These are phyloP conservation scores for Parachaetomium inaequale DNA, from an alignment of 495 filamentous ascomycete species.

Conservation along the genomic window DNA sequence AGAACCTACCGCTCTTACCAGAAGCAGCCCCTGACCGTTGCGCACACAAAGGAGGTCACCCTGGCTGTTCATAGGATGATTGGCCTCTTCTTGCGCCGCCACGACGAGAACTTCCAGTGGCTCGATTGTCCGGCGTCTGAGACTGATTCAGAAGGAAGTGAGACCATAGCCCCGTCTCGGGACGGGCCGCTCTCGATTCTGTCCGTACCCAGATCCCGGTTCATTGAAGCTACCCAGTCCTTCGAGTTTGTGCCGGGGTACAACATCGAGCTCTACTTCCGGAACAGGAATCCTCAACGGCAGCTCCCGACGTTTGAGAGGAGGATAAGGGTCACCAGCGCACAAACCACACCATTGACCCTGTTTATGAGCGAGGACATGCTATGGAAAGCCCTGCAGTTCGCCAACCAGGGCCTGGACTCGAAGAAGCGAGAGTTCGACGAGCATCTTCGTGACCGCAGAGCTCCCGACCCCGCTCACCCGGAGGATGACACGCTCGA, in stretches of 20 bases:
- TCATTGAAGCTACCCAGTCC: constrained; percentile 40
- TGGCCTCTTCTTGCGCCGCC: constrained; percentile 43
- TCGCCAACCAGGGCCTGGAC: constrained; percentile 36
- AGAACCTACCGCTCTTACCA: constrained; percentile 45
- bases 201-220: constrained; percentile 41
- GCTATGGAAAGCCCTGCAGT: constrained; percentile 37
- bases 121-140: constrained; percentile 39
- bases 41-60: constrained; percentile 40
- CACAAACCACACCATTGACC: constrained; percentile 41
- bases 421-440: constrained; percentile 36
- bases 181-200: constrained; percentile 35
- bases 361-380: constrained; percentile 39
- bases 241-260: constrained; percentile 46
- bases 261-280: constrained; percentile 39
- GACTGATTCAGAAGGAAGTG: constrained; percentile 25
- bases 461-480: constrained; percentile 28
- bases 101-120: constrained; percentile 45
- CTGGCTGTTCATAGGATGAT: constrained; percentile 43
- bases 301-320: constrained; percentile 28
- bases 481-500: constrained; percentile 37
- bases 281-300: constrained; percentile 37
- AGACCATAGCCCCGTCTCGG: constrained; percentile 31
- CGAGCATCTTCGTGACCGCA: constrained; percentile 22
- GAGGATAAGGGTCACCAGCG: constrained; percentile 36
- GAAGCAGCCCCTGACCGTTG: constrained; percentile 41